These are phyloP conservation scores for Arabidopsis suecica DNA, from an alignment of 345 rosid species.

Conservation along the genomic window DNA sequence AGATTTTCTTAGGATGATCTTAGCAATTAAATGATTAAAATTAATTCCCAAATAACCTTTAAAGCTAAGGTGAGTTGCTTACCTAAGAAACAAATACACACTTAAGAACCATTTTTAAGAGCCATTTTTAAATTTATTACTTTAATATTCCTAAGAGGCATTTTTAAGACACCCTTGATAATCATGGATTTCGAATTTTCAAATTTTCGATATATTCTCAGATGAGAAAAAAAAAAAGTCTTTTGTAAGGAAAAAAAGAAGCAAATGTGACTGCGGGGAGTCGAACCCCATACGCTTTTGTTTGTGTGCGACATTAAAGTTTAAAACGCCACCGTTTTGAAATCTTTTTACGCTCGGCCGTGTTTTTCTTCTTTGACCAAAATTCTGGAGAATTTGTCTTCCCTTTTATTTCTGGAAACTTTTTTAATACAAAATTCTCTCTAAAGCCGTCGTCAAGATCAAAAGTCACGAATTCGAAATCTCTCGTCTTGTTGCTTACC, in stretches of 20 bases:
- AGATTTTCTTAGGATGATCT: no score
- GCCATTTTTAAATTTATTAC: no score
- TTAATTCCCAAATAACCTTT: no score
- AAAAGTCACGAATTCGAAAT: constrained; percentile 2
- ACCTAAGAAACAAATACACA: no score
- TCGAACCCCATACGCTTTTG: not conserved
- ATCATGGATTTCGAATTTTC: no score
- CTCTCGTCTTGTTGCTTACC: not conserved
- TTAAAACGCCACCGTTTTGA: not conserved
- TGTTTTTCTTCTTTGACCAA: constrained; percentile 27
- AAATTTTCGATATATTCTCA: no score
- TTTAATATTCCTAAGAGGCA: no score
- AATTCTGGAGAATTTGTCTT: constrained; percentile 24
- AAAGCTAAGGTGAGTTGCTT: no score
- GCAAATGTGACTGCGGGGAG: not conserved
- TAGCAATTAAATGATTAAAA: no score
- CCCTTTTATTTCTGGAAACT: constrained; percentile 4
- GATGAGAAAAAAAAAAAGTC: not conserved
- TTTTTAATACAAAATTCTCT: not conserved
- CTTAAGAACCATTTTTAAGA: no score
- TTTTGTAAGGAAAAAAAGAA: not conserved
- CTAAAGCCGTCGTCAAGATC: not conserved
- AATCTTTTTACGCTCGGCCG: constrained; percentile 10
- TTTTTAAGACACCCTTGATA: no score
- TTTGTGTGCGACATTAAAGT: no score